Evolutionary conservation across 75 land plant species (phyloP).

Genomic region (Sequoiadendron giganteum): DNA sequence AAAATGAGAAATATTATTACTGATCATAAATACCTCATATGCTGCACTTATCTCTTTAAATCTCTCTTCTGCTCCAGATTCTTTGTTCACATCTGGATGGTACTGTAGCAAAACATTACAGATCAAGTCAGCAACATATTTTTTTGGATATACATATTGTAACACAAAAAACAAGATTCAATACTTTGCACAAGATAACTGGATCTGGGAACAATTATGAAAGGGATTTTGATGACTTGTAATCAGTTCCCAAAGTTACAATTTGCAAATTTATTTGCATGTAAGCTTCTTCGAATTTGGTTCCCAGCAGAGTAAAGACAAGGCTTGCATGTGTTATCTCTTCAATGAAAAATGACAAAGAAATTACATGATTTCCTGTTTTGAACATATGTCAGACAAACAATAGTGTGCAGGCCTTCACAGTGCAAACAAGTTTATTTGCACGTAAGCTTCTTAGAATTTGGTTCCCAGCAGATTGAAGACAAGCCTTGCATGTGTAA

Average conservation of each 20-base stretch:
- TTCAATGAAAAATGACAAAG: neutral
- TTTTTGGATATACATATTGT: constrained; percentile 12
- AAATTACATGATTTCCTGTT: neutral
- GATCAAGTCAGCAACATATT: neutral
- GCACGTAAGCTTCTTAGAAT: neutral
- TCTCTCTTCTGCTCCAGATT: constrained; percentile 93
- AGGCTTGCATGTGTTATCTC: neutral
- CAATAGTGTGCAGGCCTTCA: neutral
- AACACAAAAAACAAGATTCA: neutral
- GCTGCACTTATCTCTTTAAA: constrained; percentile 99
- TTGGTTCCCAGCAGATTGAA: neutral
- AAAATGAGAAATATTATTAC: neutral
- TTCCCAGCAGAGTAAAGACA: neutral
- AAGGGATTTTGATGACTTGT: neutral
- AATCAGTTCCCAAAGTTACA: neutral
- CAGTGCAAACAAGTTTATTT: neutral
- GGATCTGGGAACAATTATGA: neutral
- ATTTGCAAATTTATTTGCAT: neutral
- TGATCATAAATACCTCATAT: constrained; percentile 75
- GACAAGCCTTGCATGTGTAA: neutral
- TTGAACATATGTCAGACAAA: neutral
- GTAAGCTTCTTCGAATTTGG: neutral
- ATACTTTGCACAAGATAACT: neutral
- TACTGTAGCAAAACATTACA: constrained; percentile 51
- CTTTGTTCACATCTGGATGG: constrained; percentile 97